phyloP scores from a whole-genome alignment of 2,329 filamentous ascomycete species.

The Calonectria pseudoturangicola region DNA sequence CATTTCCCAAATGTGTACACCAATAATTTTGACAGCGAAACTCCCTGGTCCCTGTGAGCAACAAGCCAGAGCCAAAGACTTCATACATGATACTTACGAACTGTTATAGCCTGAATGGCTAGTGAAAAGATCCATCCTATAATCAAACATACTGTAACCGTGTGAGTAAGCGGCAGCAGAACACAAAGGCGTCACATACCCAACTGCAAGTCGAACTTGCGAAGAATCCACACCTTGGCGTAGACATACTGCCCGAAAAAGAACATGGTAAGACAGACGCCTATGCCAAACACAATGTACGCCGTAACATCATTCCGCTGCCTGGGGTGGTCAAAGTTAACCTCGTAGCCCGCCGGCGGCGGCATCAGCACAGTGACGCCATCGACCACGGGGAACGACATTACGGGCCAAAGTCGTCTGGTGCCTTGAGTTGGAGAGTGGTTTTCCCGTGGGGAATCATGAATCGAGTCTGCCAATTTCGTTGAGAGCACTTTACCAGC shows the following conservation, averaged over 20 bases:
- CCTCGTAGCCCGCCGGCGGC: constrained; percentile 54
- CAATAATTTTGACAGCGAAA: constrained; percentile 40
- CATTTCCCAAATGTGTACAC: constrained; percentile 46
- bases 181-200: constrained; percentile 26
- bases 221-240: constrained; percentile 36
- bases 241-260: constrained; percentile 54
- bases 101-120: not conserved
- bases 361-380: constrained; percentile 50
- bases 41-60: constrained; percentile 23
- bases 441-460: not conserved
- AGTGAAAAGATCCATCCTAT: constrained; percentile 10
- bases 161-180: not conserved
- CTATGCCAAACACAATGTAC: constrained; percentile 52
- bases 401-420: not conserved
- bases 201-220: constrained; percentile 28
- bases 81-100: constrained; percentile 11
- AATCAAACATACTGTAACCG: constrained; percentile 27
- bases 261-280: constrained; percentile 35
- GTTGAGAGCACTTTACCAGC: too few relatives aligned
- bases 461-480: not conserved
- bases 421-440: not conserved
- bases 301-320: constrained; percentile 38
- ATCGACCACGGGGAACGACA: constrained; percentile 42
- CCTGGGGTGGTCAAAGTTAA: constrained; percentile 57
- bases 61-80: too few relatives aligned